Evolutionary conservation across 139 green algal genomes (phyloP), one percentile per base, ranked within the genome.

Genomic region (Ettlia oleoabundans): DNA sequence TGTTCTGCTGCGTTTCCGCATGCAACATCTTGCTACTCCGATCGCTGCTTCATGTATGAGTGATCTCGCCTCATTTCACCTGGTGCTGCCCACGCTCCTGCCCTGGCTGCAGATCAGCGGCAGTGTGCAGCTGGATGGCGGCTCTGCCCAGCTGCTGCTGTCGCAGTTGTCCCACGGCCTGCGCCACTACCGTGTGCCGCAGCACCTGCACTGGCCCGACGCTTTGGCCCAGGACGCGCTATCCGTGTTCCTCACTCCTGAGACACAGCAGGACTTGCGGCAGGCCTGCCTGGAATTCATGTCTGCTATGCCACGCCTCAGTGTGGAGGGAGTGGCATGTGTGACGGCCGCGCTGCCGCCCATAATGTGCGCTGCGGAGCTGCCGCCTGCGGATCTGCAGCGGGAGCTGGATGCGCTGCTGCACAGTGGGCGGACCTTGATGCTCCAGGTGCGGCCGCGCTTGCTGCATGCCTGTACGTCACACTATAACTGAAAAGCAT

Each of bases 131-230:
- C 53, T 80, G 53, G 73, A 80, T 35, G n/a, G 73, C 73, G 32
- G 47, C 7, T 26, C 52, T 2, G 51, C 52, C 19, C 53, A 55
- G 73, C 38, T 38, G 73, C 73, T 80, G 73, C 73, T 80, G 53
- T 8, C 58, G 8, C 6, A 37, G 24, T 6, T 4, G 0, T 35
- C 42, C 73, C 73, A 40, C 13, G 73, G 53, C 35, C 73, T 80
- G 7, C 38, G 58, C 19, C 73, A 80, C 73, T 80, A n/a, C 37
- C 53, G 73, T 9, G 53, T 80, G 73, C 73, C 73, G 1, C 73
- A 80, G 53, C 73, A 80, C 73, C 40, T 80, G 52, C 73, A 80
- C 73, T 80, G 73, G 67, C 38, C 70, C 30, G 70, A 77, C 30
- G 70, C 70, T 18, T 42, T 77, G 43, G 70, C 26, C 3, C n/a